Base-by-base conservation (phyloP, 78 protist species). In the Speleostelium caveatum region DNA sequence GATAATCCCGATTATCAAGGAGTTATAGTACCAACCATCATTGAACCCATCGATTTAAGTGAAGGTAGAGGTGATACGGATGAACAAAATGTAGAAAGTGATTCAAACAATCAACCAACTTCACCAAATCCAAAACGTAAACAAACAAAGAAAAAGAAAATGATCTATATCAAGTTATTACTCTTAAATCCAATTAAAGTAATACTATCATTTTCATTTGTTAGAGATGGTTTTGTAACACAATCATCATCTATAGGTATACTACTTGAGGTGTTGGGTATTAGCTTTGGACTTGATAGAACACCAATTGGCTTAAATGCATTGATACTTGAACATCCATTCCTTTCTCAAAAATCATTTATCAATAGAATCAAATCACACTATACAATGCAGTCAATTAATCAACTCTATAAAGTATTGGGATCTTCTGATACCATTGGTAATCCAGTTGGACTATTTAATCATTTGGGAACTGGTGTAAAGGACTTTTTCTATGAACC, bases 401-500 rank as follows among this genome's bases (percentile, higher is more conserved):
- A 60, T 24, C 93, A 93, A 59, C 16, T 91, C 42, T 92, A 91
- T 74, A 85, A 75, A 38, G 69, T 94, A 0, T 7, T 96, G 0
- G 97, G 97, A 0, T 83, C 94, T 7, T 75, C 94, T 1, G 98
- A 96, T 30, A 73, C 89, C 42, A 87, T 96, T 39, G 98, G 98
- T 36, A 95, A 95, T 38, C 97, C 97, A 14, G 96, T 93, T n/a
- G 96, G 96, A 38, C 73, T 95, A 33, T 56, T 96, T 36, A 51
- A 72, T 60, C 95, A 85, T 53, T 24, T 96, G 38, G 53, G 88
- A 59, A 90, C 89, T 16, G 98, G 98, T 75, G 53, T 96, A 24
- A 58, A 53, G 38, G 98, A 96, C 72, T 77, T 96, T 38, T 95
- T 96, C 87, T 95, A 83, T 77, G 98, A 96, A 65, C 98, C 98